These are phyloP conservation scores for Skeletonema marinoi DNA, from an alignment of 108 stramenopile genomes.

Conservation along the genomic window DNA sequence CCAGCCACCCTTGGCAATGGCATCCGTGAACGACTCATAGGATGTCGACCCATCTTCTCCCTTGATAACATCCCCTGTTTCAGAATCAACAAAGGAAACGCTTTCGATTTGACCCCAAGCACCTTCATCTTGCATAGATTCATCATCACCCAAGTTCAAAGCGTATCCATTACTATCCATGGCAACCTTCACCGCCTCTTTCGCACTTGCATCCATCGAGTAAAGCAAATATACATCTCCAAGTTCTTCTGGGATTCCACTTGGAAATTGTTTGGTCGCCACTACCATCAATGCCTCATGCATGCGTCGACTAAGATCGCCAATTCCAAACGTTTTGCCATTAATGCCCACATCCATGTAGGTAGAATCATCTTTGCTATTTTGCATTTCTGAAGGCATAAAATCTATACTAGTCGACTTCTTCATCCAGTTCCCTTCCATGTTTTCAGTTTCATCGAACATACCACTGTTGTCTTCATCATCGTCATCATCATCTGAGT, in stretches of 20 bases:
- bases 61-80: constrained; percentile 24
- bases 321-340: constrained; percentile 71
- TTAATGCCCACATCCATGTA: constrained; percentile 64
- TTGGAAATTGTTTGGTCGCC: constrained; percentile 20
- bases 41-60: constrained; percentile 21
- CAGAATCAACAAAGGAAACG: constrained; percentile 62
- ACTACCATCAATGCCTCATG: constrained; percentile 62
- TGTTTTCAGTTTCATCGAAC: constrained; percentile 2
- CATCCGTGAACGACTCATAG: constrained; percentile 68
- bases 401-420: constrained; percentile 12
- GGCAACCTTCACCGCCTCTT: constrained; percentile 81
- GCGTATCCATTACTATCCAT: constrained; percentile 72
- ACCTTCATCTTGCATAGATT: constrained; percentile 69
- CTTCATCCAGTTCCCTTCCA: constrained; percentile 33
- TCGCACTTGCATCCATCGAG: constrained; percentile 85
- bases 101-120: constrained; percentile 79
- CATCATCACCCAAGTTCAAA: constrained; percentile 56
- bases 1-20: constrained; percentile 62
- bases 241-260: constrained; percentile 52
- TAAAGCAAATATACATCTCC: constrained; percentile 52
- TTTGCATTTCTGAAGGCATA: constrained; percentile 2
- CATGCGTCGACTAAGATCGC: constrained; percentile 61
- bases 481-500: neutral
- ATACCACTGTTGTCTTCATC: neutral
- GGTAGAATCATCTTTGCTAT: constrained; percentile 31